Evolutionary conservation across 1,139 yeast species (phyloP), one percentile per base, ranked within the genome.

Genomic region (Yamadazyma trypodendri): DNA sequence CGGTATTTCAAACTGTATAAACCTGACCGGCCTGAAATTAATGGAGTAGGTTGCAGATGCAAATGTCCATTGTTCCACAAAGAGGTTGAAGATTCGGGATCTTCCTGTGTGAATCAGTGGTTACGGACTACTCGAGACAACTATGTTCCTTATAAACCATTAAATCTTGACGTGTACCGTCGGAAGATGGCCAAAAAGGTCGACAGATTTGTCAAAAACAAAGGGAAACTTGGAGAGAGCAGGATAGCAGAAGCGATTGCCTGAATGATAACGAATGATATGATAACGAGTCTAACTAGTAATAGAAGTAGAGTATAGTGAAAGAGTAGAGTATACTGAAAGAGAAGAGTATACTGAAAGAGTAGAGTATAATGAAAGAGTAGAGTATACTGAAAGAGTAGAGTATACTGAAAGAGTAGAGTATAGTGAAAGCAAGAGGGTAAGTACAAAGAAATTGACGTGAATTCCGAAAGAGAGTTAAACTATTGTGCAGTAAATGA

Each of bases 11-110:
- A 46, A 24, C 49, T 79, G 75, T 56, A 65, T 14, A 52, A 56
- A 9, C 68, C 72, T 20, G 88, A 84, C 50, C 49, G 50, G 9
- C 74, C 75, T 2, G 43, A 34, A 3, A 32, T 37, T 4, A 70
- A 73, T 42, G 95, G 95, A 0, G 79, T 81, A 4, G 96, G 97
- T 1, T 89, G 97, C 57, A 68, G 96, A 34, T 89, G 97, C 59
- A 70, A 76, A 45, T 89, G 97, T 61, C 95, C 95, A 3, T 60
- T 58, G 32, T 41, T 39, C 10, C 67, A 65, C 37, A 49, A 47
- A 11, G 86, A 80, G 37, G 68, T 78, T 31, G 90, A 83, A 55
- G 69, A 77, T 46, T 61, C 74, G 16, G 65, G 66, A 4, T 73
- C 78, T 4, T 62, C 75, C 2, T 82, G 89, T 57, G 57, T 80